A percentile compares a stretch with the other conserved stretches of the same genome.
phyloP scores from a whole-genome alignment of 2,329 filamentous ascomycete species.

The Cladobotryum protrusum region DNA sequence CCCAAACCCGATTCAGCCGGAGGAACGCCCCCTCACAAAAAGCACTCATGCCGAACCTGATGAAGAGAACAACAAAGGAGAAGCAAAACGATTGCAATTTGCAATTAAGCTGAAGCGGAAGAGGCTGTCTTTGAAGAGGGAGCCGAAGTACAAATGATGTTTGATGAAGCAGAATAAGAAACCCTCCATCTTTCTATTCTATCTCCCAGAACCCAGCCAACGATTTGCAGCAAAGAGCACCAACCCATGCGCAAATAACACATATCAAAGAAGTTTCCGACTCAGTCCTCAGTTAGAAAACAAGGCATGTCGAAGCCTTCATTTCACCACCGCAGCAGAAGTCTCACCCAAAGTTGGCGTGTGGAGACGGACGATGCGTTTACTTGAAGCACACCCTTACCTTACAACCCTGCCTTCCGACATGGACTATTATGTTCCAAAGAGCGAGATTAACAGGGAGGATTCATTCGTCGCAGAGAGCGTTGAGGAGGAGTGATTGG shows the following conservation, averaged over 20 bases:
- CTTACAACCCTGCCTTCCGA: conserved; percentile 41
- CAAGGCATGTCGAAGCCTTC: conserved; percentile 5
- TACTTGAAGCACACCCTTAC: conserved; percentile 45
- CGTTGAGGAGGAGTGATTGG: conserved; percentile 53
- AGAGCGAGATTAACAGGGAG: conserved; percentile 35
- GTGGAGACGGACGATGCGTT: conserved; percentile 37
- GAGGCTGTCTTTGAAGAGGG: not conserved
- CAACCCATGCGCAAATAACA: conserved; percentile 13
- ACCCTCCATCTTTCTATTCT: not conserved
- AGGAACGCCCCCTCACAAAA: not conserved
- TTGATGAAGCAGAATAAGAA: not conserved
- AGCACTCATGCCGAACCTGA: not conserved
- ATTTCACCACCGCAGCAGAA: conserved; percentile 6
- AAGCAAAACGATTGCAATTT: too few relatives aligned
- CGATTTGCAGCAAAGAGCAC: conserved; percentile 11
- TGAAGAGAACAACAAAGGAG: not conserved
- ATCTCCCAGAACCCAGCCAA: conserved; percentile 19
- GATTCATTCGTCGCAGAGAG: conserved; percentile 23
- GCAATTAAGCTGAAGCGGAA: not conserved
- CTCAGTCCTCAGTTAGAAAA: conserved; percentile 13
- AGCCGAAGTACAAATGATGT: not conserved
- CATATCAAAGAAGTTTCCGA: conserved; percentile 20
- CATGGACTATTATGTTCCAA: conserved; percentile 52
- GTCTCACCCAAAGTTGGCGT: conserved; percentile 24
- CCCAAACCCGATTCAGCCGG: not conserved